These are phyloP conservation scores for Craspedostauros australis DNA, from an alignment of 108 stramenopile genomes.

Conservation along the genomic window DNA sequence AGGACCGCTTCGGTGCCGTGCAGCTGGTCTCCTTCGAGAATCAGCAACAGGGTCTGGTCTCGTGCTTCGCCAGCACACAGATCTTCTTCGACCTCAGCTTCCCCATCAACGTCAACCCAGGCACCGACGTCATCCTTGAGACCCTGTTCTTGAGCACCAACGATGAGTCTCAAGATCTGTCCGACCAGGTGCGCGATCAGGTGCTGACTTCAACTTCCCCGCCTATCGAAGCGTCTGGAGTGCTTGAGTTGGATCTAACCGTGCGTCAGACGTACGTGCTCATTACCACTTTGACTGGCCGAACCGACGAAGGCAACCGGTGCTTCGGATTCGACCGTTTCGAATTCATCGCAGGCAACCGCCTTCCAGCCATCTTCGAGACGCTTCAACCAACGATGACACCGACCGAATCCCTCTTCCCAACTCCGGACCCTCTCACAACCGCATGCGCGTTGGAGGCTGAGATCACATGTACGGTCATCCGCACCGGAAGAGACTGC, in stretches of 20 bases:
- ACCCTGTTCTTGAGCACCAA: not conserved
- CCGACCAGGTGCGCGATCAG: too few relatives aligned
- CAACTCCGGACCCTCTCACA: too few relatives aligned
- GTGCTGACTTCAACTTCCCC: too few relatives aligned
- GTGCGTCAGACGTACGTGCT: not conserved
- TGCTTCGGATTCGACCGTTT: not conserved
- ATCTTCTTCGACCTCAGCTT: not conserved
- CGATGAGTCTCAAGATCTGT: too few relatives aligned
- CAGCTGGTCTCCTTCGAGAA: constrained; percentile 15
- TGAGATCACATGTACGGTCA: too few relatives aligned
- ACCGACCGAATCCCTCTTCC: too few relatives aligned
- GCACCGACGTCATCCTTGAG: not conserved
- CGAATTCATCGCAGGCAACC: constrained; percentile 4
- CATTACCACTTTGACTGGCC: not conserved
- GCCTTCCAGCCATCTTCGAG: constrained; percentile 1
- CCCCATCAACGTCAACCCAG: not conserved
- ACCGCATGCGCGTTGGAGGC: too few relatives aligned
- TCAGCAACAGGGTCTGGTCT: constrained; percentile 6
- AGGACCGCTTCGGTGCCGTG: constrained; percentile 17
- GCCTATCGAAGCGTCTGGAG: too few relatives aligned
- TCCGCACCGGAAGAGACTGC: too few relatives aligned
- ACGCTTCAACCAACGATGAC: constrained; percentile 5
- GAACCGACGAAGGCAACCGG: not conserved
- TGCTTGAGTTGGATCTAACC: constrained; percentile 1
- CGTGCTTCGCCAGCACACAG: not conserved